These are phyloP conservation scores for Flaveria sonorensis DNA, from an alignment of 129 eudicot genomes.

Conservation along the genomic window DNA sequence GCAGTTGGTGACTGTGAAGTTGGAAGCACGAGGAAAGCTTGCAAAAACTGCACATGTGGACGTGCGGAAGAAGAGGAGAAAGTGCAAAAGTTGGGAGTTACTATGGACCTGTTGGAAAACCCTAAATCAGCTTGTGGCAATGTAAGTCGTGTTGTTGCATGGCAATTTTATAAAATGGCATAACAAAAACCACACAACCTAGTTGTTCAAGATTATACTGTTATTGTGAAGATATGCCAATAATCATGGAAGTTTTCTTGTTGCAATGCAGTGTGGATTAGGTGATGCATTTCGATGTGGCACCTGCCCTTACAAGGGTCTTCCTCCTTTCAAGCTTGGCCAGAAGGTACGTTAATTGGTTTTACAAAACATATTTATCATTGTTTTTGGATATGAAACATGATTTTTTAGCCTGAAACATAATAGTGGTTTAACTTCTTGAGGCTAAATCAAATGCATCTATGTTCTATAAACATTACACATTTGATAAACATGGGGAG, in stretches of 20 bases:
- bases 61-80: constrained; percentile 86
- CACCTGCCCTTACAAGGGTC: constrained; percentile 97
- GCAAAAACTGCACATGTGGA: constrained; percentile 90
- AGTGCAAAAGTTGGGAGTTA: constrained; percentile 66
- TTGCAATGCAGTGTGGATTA: constrained; percentile 73
- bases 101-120: constrained; percentile 71
- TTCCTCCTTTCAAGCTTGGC: constrained; percentile 83
- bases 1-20: constrained; percentile 86
- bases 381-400: background rate
- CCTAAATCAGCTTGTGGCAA: constrained; percentile 89
- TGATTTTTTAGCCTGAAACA: background rate
- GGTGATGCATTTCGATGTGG: constrained; percentile 95
- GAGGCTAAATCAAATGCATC: no score
- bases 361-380: background rate
- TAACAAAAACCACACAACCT: background rate
- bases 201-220: background rate
- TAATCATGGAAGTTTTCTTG: background rate
- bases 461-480: constrained; percentile 5
- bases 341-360: constrained; percentile 56
- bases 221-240: background rate
- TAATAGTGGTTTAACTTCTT: background rate
- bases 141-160: constrained; percentile 45
- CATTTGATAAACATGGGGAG: background rate
- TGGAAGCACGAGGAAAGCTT: constrained; percentile 82
- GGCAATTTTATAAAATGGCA: background rate